Evolutionary conservation across 345 rosid genomes (phyloP), one percentile per base, ranked within the genome.

Genomic region (Camelina laxa): DNA sequence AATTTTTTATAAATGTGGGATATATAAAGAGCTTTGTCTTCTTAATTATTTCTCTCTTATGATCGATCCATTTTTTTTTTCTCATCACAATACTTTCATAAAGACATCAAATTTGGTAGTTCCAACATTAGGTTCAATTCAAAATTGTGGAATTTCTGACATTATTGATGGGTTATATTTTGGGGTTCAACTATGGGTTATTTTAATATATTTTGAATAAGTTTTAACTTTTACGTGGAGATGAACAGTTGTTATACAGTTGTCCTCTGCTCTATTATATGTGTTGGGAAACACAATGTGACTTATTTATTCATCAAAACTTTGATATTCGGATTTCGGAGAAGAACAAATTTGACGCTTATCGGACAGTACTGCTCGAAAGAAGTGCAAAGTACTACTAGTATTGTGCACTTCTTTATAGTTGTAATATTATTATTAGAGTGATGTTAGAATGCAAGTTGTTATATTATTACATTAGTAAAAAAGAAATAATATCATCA

Each of bases 171-270:
- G 2, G 5, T 44, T 33, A 20, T 21, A 41, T 63, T 19, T 27
- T 27, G 3, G 27, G 27, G 27, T 24, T 24, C 5, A 24, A 24
- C 30, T 24, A 24, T 24, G 30, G 16, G 8, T 55, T 44, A 33
- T 20, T 53, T 63, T 19, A 30, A 73, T 41, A 63, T 14, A 5
- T 4, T 4, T 0, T 27, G 30, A 12, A 17, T 35, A 63, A 62
- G 54, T 19, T 39, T 41, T 35, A 63, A 62, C 45, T 19, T 39
- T 41, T 24, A 72, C 33, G 42, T 55, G 41, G 56, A 64, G 38
- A n/a, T 74, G 49, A 65, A 57, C 70, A 66, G 72, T 49, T 74
- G 78, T 19, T 17, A 58, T 66, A 50, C 78, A 39, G 48, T 56
- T 56, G 65, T 64, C 31, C 65, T 54, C 55, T 63, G 56, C 15